Base-by-base conservation (phyloP, 192 early-diverging fungal genomes). In the Diversispora eburnea region DNA sequence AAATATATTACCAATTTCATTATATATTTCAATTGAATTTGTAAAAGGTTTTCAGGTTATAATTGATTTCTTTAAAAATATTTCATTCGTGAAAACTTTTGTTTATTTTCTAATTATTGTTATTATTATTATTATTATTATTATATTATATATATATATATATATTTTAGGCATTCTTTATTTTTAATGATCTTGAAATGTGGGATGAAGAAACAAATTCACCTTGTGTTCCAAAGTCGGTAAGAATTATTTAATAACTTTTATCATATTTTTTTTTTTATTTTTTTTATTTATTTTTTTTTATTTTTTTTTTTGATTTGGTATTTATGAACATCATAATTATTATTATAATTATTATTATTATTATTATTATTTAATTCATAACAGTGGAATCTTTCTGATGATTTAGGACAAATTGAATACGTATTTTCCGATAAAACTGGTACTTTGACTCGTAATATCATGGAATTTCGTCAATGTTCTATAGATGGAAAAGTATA, bases 381-480 rank as follows among this genome's bases (percentile, higher is more conserved):
- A n/a, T 51, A 20, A 43, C 65, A 87, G 86, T 98, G 95, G 95
- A 98, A 95, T 77, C 81, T 99, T 22, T 94, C 92, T 12, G 97
- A 99, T 75, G 97, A 99, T 75, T 82, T 99, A 56, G 95, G 94
- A 65, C 94, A 96, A 77, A 94, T 98, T 43, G 93, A 96, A 76
- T 98, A 98, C 77, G 88, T 98, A 1, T 98, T 98, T 76, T 91
- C 91, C 33, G 96, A 98, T 82, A 98, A 98, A 76, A 98, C 96
- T 17, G 96, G 96, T 15, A 97, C 96, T 5, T 82, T 98, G 65
- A 98, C 96, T 8, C 90, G 91, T 73, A 98, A 98, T 75, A 88
- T 93, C 45, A 98, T 98, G 96, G 91, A 96, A 78, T 98, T 98
- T 72, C 93, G 93, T 62, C 94, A 94, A 83, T 95, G 92, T 80